Conservation (phyloP, 2,329 filamentous ascomycete species). For the Ascomycota sp. region DNA sequence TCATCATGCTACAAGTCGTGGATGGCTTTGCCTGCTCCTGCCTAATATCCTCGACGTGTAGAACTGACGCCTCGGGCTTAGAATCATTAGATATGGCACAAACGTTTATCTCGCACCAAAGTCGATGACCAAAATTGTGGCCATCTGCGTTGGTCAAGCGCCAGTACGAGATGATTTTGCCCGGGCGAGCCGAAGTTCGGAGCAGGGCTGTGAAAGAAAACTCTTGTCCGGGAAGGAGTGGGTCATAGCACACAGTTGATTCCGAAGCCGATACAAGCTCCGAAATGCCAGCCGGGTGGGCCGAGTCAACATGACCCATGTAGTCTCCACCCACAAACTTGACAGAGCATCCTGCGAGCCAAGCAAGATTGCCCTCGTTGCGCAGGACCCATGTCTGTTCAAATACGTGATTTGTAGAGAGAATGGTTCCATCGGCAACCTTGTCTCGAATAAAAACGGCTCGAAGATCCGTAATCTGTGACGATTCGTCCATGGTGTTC, state of each 20-base stretch:
- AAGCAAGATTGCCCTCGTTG: constrained; percentile 59
- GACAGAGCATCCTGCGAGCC: constrained; percentile 80
- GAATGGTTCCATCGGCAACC: constrained; percentile 54
- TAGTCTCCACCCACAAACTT: constrained; percentile 87
- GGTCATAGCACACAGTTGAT: constrained; percentile 53
- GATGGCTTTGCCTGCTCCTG: constrained; percentile 10
- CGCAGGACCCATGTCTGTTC: constrained; percentile 80
- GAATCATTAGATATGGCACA: constrained; percentile 14
- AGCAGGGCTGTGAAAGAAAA: constrained; percentile 68
- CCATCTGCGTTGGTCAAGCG: constrained; percentile 69
- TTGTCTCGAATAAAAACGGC: constrained; percentile 59
- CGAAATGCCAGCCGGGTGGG: constrained; percentile 55
- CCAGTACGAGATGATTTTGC: constrained; percentile 89
- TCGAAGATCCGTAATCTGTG: constrained; percentile 13
- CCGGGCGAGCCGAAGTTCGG: constrained; percentile 56
- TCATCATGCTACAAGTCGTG: constrained; percentile 48
- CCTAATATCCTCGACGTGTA: constrained; percentile 8
- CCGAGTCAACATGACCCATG: constrained; percentile 79
- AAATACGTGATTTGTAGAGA: constrained; percentile 54
- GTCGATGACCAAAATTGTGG: constrained; percentile 68
- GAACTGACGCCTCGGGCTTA: constrained; percentile 7
- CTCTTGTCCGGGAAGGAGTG: constrained; percentile 54
- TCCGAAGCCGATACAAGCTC: constrained; percentile 63
- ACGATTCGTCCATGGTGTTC: constrained; percentile 3
- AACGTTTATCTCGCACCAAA: constrained; percentile 87